phyloP scores from a whole-genome alignment of 208 protist species.

The Polymyxa betae region DNA sequence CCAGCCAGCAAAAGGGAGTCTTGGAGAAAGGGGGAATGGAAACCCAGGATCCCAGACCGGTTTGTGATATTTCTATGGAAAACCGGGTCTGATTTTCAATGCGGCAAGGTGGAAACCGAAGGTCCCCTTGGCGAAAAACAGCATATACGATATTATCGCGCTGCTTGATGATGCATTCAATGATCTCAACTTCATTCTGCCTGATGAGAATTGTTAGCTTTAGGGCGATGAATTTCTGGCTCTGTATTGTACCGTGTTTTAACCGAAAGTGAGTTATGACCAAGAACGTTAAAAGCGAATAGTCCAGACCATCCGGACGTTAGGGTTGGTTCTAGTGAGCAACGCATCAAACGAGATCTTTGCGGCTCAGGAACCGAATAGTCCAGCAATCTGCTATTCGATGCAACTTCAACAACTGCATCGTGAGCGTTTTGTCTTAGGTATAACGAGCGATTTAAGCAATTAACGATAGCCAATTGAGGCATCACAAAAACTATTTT shows the following conservation, averaged over 20 bases:
- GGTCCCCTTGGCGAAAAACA: slow-evolving; percentile 32
- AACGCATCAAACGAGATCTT: neutral
- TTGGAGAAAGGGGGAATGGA: neutral
- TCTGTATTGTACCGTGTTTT: neutral
- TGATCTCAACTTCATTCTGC: neutral
- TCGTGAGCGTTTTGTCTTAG: slow-evolving; percentile 31
- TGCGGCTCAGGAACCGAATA: neutral
- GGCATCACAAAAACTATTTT: slow-evolving; percentile 33
- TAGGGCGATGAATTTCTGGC: neutral
- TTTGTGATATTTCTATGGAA: slow-evolving; percentile 15
- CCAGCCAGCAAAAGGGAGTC: slow-evolving; percentile 32
- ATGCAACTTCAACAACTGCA: neutral
- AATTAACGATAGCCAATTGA: slow-evolving; percentile 34
- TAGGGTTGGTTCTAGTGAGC: neutral
- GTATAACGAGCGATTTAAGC: neutral
- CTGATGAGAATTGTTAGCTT: neutral
- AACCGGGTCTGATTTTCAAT: slow-evolving; percentile 1
- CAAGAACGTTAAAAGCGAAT: neutral
- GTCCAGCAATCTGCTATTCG: slow-evolving; percentile 1
- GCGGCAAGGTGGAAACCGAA: slow-evolving; percentile 7
- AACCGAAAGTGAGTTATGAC: neutral
- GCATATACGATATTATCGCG: slow-evolving; percentile 12
- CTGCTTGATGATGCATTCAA: slow-evolving; percentile 45
- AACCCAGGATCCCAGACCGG: neutral
- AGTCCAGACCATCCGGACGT: neutral